Base-by-base conservation (phyloP, 441 rosid genomes). In the Arabidopsis hybrid region DNA sequence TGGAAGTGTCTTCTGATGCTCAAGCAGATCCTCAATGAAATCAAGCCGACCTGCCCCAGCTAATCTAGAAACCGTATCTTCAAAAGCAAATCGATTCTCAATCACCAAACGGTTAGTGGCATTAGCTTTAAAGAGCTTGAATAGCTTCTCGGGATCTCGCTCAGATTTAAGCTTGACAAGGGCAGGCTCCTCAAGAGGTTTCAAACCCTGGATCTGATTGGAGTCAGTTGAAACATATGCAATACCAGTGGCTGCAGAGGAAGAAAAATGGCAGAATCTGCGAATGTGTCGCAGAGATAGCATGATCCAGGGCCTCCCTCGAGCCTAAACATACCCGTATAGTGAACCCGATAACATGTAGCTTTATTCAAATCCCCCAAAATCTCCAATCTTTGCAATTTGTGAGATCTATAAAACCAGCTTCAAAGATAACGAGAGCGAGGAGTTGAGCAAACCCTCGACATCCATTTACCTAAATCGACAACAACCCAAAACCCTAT, bases 1-100 rank as follows among this genome's bases (percentile, higher is more conserved):
- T 0, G 83, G 85, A 76, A 91, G 90, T 47, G 82, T 71, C 87
- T 90, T 91, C 63, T 92, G 97, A 32, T 92, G 94, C 88, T 90
- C 97, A 69, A 92, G 96, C 60, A 92, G 74, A 49, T 86, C 79
- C 81, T 88, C 91, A 2, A 92, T 84, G 83, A 74, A 85, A 83
- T 88, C 93, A 75, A 87, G 76, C 40, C 92, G 76, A 16, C 79
- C 67, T 21, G 96, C 92, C 5, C 92, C 94, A 17, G 88, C 90
- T 73, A 92, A 83, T 53, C 92, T 77, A 73, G 85, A 84, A 69
- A 92, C 81, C 0, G 90, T 92, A 58, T 92, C 96, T 71, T 88
- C 91, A 69, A 92, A 92, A 31, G 94, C 90, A 81, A 83, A 79
- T 10, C 86, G 77, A 43, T 85, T 90, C 72, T 92, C 97, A 68